Evolutionary conservation across 2,329 filamentous ascomycete species (phyloP).

Genomic region (Talaromyces sp.): DNA sequence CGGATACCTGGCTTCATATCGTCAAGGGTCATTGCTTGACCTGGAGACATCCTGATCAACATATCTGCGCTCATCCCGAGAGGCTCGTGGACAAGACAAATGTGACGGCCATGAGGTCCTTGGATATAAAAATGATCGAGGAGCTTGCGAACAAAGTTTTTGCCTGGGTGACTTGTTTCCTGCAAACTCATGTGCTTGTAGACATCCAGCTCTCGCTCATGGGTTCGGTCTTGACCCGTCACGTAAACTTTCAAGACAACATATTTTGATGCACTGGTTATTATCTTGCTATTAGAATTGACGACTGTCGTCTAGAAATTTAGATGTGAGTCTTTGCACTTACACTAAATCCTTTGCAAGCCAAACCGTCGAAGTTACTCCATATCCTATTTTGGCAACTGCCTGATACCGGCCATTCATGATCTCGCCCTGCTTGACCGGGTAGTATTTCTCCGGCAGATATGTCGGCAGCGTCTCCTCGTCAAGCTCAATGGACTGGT

Average conservation of each 20-base stretch:
- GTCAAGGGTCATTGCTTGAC: slow-evolving; percentile 10
- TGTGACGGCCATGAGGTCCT: slow-evolving; percentile 15
- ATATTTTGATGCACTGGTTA: slow-evolving; percentile 21
- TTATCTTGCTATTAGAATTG: neutral
- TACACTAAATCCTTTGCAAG: slow-evolving; percentile 27
- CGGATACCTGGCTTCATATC: slow-evolving; percentile 30
- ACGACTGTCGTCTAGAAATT: neutral
- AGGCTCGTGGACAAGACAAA: slow-evolving; percentile 38
- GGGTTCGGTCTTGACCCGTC: slow-evolving; percentile 15
- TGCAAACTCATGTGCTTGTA: slow-evolving; percentile 23
- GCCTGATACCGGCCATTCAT: slow-evolving; percentile 26
- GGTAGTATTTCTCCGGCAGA: slow-evolving; percentile 16
- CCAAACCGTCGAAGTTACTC: slow-evolving; percentile 31
- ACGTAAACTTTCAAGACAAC: slow-evolving; percentile 24
- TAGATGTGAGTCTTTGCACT: neutral
- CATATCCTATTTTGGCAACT: slow-evolving; percentile 31
- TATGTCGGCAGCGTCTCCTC: neutral
- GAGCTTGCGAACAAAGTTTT: slow-evolving; percentile 17
- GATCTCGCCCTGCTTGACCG: slow-evolving; percentile 24
- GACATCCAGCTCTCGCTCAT: neutral
- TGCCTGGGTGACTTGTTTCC: slow-evolving; percentile 22
- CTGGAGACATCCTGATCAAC: slow-evolving; percentile 10
- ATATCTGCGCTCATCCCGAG: slow-evolving; percentile 36
- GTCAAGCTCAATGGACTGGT: neutral
- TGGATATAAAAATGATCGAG: neutral